Base-by-base conservation (phyloP, 768 basidiomycete genomes). In the Scleroderma bovista region DNA sequence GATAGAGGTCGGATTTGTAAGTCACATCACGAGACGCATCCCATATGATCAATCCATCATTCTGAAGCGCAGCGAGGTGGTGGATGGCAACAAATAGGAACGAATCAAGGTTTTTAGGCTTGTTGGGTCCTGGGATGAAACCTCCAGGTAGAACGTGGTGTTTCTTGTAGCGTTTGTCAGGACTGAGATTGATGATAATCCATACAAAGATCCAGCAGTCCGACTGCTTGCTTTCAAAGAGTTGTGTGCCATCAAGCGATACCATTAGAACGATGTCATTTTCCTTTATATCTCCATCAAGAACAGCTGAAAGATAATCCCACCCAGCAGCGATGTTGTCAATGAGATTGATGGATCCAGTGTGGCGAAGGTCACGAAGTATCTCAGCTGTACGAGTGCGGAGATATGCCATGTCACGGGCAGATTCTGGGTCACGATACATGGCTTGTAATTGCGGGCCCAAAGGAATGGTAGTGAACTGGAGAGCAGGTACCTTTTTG, bases 241-340 rank as follows among this genome's bases (percentile, higher is more conserved):
- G 67, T 52, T 75, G 72, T 1, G 69, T 64, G 3, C 72, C 72
- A 46, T 75, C 69, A 3, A 72, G 59, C 0, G 72, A 73, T 3
- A 66, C 51, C 50, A 71, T 57, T 2, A 74, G 54, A 10, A 70
- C 41, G 3, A 62, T 64, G 47, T 73, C 70, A 9, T 36, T 23
- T 3, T 37, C 26, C 2, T 56, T 43, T 3, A 46, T 44, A 13
- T 40, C 24, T 3, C 44, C 22, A 2, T 46, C 19, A 7, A 24
- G 22, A 19, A 51, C 50, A 1, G 44, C 44, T 7, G 5, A 11
- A 6, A 51, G 10, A 20, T 51, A 51, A 15, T 51, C 50, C 10
- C 20, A 38, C 19, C 44, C 44, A 2, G 19, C 20, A 3, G 20
- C 33, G 37, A 56, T 54, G 31, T 56, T 54, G 15, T 56, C 48